phyloP scores from a whole-genome alignment of 164 flowering plant species.

The Piper longum region DNA sequence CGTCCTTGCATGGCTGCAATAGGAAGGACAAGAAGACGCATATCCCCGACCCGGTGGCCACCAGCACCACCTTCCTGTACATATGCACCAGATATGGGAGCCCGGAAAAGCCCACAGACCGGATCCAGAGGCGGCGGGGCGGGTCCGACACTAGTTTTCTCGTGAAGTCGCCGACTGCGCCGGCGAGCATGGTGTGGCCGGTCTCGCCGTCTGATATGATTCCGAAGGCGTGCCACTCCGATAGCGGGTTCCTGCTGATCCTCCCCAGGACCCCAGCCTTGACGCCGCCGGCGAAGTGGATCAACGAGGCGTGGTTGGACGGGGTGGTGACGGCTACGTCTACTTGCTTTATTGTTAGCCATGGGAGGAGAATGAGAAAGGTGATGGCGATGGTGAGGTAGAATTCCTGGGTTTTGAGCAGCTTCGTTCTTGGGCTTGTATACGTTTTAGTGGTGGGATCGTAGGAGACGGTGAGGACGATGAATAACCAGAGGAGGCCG shows the following conservation, averaged over 20 bases:
- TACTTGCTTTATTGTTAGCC: too few species aligned
- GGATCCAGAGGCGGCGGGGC: too few species aligned
- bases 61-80: conserved; percentile 43
- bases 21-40: conserved; percentile 48
- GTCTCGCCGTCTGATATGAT: too few species aligned
- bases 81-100: conserved; percentile 49
- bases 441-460: conserved; percentile 28
- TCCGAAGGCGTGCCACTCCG: too few species aligned
- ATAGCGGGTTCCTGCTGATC: too few species aligned
- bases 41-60: conserved; percentile 63
- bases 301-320: too few species aligned
- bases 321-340: too few species aligned
- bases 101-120: conserved; percentile 12
- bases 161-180: too few species aligned
- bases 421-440: conserved; percentile 12
- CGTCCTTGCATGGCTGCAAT: conserved; percentile 27
- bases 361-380: conserved; percentile 17
- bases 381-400: conserved; percentile 47
- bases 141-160: too few species aligned
- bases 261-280: too few species aligned
- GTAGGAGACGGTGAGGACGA: conserved; percentile 28
- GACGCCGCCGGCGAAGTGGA: too few species aligned
- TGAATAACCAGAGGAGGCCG: conserved; percentile 37
- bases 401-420: conserved; percentile 39
- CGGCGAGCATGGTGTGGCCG: too few species aligned